phyloP scores from a whole-genome alignment of 225 moss, liverwort and hornwort genomes.

The Physcomitrium patens region DNA sequence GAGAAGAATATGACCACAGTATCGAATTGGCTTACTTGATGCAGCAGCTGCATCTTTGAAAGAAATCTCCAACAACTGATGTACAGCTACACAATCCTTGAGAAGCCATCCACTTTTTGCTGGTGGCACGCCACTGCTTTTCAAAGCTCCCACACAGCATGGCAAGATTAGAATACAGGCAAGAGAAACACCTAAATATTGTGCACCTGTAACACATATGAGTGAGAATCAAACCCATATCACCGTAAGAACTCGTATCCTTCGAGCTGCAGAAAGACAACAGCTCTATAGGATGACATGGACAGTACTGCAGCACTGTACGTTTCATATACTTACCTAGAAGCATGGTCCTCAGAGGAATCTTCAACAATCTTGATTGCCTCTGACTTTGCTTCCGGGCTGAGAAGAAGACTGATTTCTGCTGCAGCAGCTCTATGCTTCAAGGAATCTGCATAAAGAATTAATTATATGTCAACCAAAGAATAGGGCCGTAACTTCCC shows the following conservation, averaged over 20 bases:
- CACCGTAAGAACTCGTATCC: background rate
- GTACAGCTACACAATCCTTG: slow-evolving; percentile 82
- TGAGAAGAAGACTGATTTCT: slow-evolving; percentile 76
- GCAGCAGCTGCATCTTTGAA: slow-evolving; percentile 75
- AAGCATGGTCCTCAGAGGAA: slow-evolving; percentile 35
- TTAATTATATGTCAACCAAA: background rate
- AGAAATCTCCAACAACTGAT: slow-evolving; percentile 63
- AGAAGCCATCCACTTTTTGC: slow-evolving; percentile 65
- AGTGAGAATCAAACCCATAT: background rate
- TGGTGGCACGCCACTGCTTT: slow-evolving; percentile 32
- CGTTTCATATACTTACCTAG: slow-evolving; percentile 3
- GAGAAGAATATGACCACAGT: slow-evolving; percentile 7
- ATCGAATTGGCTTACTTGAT: slow-evolving; percentile 50
- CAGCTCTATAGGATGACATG: background rate
- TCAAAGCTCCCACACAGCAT: background rate
- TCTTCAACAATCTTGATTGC: slow-evolving; percentile 87
- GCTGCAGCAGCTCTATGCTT: slow-evolving; percentile 90
- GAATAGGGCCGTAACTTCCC: background rate
- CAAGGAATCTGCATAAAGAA: slow-evolving; percentile 57
- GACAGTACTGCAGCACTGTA: slow-evolving; percentile 5
- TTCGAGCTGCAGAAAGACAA: too few species aligned
- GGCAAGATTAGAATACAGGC: background rate
- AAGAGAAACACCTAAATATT: background rate
- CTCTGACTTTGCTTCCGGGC: slow-evolving; percentile 68
- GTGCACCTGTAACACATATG: background rate